phyloP scores from a whole-genome alignment of 805 yeast species.

The Myxozyma vanderwaltii region DNA sequence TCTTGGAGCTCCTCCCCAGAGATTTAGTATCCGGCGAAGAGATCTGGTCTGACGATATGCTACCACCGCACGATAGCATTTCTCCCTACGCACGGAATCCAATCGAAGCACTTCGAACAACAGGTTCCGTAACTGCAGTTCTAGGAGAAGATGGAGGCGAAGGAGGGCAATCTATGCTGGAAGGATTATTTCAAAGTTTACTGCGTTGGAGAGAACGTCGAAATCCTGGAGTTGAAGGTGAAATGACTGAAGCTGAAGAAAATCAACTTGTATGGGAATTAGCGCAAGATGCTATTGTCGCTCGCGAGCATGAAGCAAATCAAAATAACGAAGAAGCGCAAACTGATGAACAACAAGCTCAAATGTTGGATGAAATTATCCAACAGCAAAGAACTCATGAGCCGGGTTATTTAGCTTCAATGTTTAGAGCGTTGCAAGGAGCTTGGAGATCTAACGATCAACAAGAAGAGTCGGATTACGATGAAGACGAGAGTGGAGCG shows the following conservation, averaged over 20 bases:
- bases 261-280: slow-evolving; percentile 16
- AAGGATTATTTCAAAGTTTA: slow-evolving; percentile 25
- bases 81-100: slow-evolving; percentile 31
- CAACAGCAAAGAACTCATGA: background rate
- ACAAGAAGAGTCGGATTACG: background rate
- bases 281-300: background rate
- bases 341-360: background rate
- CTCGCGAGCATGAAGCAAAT: background rate
- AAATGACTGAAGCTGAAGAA: slow-evolving; percentile 10
- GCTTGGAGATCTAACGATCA: background rate
- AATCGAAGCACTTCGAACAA: background rate
- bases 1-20: slow-evolving; percentile 31
- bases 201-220: slow-evolving; percentile 21
- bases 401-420: background rate
- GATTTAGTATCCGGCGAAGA: slow-evolving; percentile 27
- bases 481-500: slow-evolving; percentile 1
- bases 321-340: background rate
- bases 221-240: slow-evolving; percentile 3
- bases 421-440: slow-evolving; percentile 2
- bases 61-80: slow-evolving; percentile 36
- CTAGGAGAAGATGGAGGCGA: background rate
- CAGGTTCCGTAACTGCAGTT: background rate
- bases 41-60: slow-evolving; percentile 36
- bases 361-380: background rate
- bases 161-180: slow-evolving; percentile 18